phyloP scores from a whole-genome alignment of 768 basidiomycete genomes.

The Auricularia heimuer region DNA sequence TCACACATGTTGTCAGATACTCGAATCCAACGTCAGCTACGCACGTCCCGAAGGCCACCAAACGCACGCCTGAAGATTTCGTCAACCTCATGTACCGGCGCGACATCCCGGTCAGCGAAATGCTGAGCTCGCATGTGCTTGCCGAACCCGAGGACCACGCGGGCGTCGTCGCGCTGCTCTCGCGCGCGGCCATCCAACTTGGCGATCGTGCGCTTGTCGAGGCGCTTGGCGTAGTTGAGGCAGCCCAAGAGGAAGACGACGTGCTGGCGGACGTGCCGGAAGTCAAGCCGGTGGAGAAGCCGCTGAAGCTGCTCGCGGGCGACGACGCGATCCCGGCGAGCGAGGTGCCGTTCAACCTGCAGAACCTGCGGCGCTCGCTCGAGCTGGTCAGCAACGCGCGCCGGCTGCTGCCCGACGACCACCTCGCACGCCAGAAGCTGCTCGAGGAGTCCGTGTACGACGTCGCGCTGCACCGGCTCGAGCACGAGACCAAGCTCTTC shows the following conservation, averaged over 20 bases:
- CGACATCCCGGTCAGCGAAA: slow-evolving; percentile 37
- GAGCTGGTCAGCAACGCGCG: slow-evolving; percentile 52
- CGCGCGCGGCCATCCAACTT: slow-evolving; percentile 48
- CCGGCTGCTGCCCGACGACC: slow-evolving; percentile 52
- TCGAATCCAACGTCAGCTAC: slow-evolving; percentile 17
- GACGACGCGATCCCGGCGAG: slow-evolving; percentile 14
- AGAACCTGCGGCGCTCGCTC: slow-evolving; percentile 60
- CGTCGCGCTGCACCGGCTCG: slow-evolving; percentile 61
- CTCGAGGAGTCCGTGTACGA: slow-evolving; percentile 83
- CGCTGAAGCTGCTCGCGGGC: slow-evolving; percentile 10
- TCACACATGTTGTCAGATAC: slow-evolving; percentile 27
- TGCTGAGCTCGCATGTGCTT: slow-evolving; percentile 34
- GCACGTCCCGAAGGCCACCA: slow-evolving; percentile 10
- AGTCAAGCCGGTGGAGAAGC: slow-evolving; percentile 43
- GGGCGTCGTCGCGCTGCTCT: slow-evolving; percentile 42
- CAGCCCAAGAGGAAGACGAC: slow-evolving; percentile 13
- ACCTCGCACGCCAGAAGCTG: slow-evolving; percentile 65
- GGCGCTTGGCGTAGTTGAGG: slow-evolving; percentile 49
- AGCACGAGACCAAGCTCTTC: slow-evolving; percentile 51
- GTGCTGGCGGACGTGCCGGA: slow-evolving; percentile 40
- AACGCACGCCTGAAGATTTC: slow-evolving; percentile 19
- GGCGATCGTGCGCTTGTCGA: slow-evolving; percentile 40
- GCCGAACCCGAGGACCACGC: slow-evolving; percentile 34
- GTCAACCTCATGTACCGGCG: slow-evolving; percentile 39
- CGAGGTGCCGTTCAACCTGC: slow-evolving; percentile 66